These are phyloP conservation scores for Warburgia ugandensis DNA, from an alignment of 164 flowering plant genomes.

Conservation along the genomic window DNA sequence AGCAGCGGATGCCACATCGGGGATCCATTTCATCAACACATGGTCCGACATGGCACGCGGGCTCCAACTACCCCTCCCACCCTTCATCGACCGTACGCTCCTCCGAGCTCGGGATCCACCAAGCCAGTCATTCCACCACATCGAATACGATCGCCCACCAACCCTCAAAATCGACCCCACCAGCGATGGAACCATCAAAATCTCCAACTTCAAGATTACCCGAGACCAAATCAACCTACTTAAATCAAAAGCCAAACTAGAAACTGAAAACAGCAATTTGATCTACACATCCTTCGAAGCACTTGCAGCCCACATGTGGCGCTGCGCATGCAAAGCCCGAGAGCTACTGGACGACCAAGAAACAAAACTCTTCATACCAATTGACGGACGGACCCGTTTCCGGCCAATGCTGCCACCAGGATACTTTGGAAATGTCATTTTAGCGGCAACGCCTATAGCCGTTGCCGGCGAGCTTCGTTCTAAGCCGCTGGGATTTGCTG, in stretches of 20 bases:
- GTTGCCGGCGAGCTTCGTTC: constrained; percentile 20
- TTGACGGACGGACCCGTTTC: constrained; percentile 17
- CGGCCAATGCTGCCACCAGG: constrained; percentile 18
- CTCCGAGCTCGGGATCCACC: constrained; percentile 54
- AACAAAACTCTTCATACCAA: constrained; percentile 9
- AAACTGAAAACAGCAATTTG: constrained; percentile 27
- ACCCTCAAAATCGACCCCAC: constrained; percentile 12
- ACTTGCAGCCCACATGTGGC: constrained; percentile 29
- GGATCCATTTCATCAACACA: constrained; percentile 57
- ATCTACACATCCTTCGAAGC: constrained; percentile 26
- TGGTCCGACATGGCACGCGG: constrained; percentile 71
- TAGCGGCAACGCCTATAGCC: constrained; percentile 1
- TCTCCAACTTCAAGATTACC: constrained; percentile 29
- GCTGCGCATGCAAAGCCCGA: constrained; percentile 27
- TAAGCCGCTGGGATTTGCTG: too few relatives aligned
- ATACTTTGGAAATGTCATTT: constrained; percentile 26
- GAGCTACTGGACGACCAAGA: constrained; percentile 9
- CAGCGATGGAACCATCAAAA: neutral
- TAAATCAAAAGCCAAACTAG: constrained; percentile 37
- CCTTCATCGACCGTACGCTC: constrained; percentile 64
- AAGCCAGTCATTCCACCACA: constrained; percentile 40
- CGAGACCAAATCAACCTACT: constrained; percentile 35
- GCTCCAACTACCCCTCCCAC: constrained; percentile 38
- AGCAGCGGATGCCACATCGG: constrained; percentile 54
- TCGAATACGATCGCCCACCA: constrained; percentile 57